These are phyloP conservation scores for Xylaria intraflava DNA, from an alignment of 495 filamentous ascomycete genomes.

Conservation along the genomic window DNA sequence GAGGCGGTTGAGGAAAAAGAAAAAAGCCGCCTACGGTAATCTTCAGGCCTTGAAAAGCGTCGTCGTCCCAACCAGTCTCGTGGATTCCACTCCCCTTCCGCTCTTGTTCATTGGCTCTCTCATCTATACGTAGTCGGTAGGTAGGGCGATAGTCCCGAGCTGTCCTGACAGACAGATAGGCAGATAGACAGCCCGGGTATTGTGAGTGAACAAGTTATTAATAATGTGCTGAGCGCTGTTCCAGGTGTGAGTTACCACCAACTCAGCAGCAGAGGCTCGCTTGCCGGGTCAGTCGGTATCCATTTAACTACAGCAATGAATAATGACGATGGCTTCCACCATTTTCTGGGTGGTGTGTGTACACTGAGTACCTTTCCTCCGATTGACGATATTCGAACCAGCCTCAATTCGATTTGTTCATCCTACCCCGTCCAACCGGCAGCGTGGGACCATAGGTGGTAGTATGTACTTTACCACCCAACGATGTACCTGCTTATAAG, in stretches of 20 bases:
- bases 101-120: background rate
- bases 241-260: too few species aligned
- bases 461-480: background rate
- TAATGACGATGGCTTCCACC: background rate
- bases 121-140: background rate
- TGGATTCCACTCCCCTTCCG: constrained; percentile 1
- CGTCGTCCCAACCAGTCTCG: background rate
- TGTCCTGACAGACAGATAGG: too few species aligned
- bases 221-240: too few species aligned
- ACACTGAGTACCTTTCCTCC: too few species aligned
- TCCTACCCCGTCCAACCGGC: background rate
- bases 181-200: too few species aligned
- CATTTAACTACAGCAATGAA: background rate
- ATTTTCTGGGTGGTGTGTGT: background rate
- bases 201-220: too few species aligned
- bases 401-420: constrained; percentile 1
- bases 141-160: too few species aligned
- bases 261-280: background rate
- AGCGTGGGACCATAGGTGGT: background rate
- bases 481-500: background rate
- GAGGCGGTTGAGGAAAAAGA: too few species aligned
- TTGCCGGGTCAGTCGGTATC: background rate
- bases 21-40: background rate
- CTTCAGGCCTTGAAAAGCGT: background rate
- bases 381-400: background rate